Evolutionary conservation across 2,329 filamentous ascomycete genomes (phyloP), one percentile per base, ranked within the genome.

Genomic region (Ophiostoma sp.): DNA sequence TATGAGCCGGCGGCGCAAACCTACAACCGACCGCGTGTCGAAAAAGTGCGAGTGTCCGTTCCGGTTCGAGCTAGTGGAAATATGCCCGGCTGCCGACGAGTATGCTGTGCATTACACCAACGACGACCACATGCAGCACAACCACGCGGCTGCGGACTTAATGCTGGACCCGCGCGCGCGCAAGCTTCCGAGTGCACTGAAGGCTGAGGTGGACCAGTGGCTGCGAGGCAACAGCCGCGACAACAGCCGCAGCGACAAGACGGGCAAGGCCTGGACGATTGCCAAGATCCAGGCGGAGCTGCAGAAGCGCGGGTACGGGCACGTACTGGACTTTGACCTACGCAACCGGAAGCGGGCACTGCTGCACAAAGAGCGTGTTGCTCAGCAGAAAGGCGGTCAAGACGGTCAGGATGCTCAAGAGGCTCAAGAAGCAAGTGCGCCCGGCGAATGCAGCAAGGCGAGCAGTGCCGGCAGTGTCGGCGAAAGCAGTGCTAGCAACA

Each of bases 71-170:
- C 74, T 76, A 18, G 74, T 78, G 66, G 76, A 78, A 73, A 74
- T 76, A 52, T 71, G 73, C 55, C 74, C 75, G 63, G 77, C 76
- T 64, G 74, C 73, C 62, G 76, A 78, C 69, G 72, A 77, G 66
- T 79, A 76, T 74, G 73, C 76, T 68, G 75, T 78, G 60, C 77
- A 78, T 72, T 78, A 78, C 69, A 77, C 77, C n/a, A 77, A 77
- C 70, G 75, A 74, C 68, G 72, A 74, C 71, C 74, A 76, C 72
- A 75, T 72, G 71, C 71, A 71, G 65, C 77, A 78, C 72, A 78
- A 78, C 73, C 77, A 78, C 69, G 73, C 73, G 1, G 76, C 77
- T 9, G 76, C 76, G 40, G 76, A 78, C 71, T 73, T 76, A 18
- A 75, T 74, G 67, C 74, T 74, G n/a, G 77, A 78, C 66, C 77